Base-by-base conservation (phyloP, 1,139 yeast genomes). In the Pichiaceae sp. region DNA sequence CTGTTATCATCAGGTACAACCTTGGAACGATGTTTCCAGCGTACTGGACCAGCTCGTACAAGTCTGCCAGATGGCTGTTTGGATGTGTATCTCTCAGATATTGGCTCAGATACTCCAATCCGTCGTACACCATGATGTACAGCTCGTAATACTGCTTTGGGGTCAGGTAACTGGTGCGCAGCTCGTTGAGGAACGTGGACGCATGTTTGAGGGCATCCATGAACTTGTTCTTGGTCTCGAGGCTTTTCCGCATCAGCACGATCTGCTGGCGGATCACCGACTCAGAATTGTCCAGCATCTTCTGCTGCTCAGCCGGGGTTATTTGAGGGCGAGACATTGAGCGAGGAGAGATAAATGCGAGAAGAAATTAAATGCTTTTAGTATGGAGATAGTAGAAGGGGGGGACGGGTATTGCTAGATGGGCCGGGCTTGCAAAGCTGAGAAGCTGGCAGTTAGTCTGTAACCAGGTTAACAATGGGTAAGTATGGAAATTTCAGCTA, bases 131-230 rank as follows among this genome's bases (percentile, higher is more conserved):
- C 36, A 82, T 69, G 55, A 86, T 84, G 60, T 91, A 91, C 35
- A 93, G 63, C 58, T 91, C 98, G 57, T 91, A 91, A 64, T 91
- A 91, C 56, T 85, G 94, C 57, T 89, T 89, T 1, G 98, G 98
- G 3, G 86, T 70, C 44, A 87, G 66, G 36, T 70, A 68, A 35
- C 79, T 75, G 9, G 91, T 82, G 38, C 97, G 68, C 37, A 91
- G 64, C 57, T 91, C 97, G 29, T 80, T 78, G 38, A 91, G 66
- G 62, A 87, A 76, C 37, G 83, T 75, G 25, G 95, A 79, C 35
- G 94, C 86, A 54, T 87, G 94, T 50, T 87, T 87, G 43, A 91
- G 64, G 1, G 96, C 95, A 52, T 82, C 95, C 73, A 91, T 77
- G 39, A 89, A 68, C 30, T 80, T 84, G 44, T 68, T 70, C 53